Conservation (phyloP, 2,329 filamentous ascomycete species). For the Neurospora sp. region DNA sequence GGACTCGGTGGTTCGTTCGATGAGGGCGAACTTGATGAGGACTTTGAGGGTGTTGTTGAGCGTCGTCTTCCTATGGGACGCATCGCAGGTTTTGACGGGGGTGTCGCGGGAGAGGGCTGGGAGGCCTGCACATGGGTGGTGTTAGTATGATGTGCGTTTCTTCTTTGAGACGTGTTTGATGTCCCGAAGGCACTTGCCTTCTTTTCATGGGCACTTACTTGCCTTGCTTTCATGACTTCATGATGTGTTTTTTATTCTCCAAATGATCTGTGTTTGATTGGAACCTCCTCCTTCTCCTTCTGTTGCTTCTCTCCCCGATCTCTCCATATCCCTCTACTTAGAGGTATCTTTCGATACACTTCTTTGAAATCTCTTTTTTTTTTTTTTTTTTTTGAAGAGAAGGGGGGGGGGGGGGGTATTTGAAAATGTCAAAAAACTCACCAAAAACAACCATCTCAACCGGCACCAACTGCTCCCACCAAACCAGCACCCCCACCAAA, state of each 20-base stretch:
- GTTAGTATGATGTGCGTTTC: constrained; percentile 6
- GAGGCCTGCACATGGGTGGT: constrained; percentile 25
- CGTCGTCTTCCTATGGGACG: constrained; percentile 24
- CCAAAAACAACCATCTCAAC: constrained; percentile 56
- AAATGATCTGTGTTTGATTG: neutral
- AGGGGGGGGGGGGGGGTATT: no score
- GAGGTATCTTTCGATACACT: neutral
- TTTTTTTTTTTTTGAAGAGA: no score
- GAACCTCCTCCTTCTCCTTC: neutral
- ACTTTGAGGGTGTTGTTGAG: constrained; percentile 40
- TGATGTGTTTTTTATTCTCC: neutral
- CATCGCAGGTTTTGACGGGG: constrained; percentile 34
- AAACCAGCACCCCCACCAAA: constrained; percentile 48
- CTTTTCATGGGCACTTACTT: neutral
- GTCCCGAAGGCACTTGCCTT: neutral
- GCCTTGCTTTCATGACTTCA: neutral
- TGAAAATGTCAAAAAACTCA: constrained; percentile 19
- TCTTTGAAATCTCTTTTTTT: neutral
- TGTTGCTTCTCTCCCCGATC: neutral
- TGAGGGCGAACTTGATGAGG: constrained; percentile 41
- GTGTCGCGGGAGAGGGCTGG: constrained; percentile 35
- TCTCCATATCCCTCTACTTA: neutral
- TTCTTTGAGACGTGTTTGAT: no score
- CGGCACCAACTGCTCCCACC: constrained; percentile 55
- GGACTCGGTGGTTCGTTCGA: constrained; percentile 41